These are phyloP conservation scores for Microsporum audouinii DNA, from an alignment of 2,329 filamentous ascomycete species.

Conservation along the genomic window DNA sequence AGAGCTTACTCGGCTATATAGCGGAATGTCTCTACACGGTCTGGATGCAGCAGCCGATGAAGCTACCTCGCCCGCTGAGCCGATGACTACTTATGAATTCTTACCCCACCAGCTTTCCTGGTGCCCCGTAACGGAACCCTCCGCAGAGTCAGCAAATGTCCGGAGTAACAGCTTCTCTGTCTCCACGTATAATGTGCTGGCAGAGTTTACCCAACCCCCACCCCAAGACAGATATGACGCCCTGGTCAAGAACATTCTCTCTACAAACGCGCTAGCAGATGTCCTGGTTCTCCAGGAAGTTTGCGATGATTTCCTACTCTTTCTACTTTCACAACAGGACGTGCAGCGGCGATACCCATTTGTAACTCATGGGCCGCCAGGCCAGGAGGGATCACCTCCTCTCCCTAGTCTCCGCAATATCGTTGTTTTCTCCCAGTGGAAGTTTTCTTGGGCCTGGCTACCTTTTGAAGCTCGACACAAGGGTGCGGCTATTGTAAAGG, in stretches of 20 bases:
- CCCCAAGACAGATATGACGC: slow-evolving; percentile 28
- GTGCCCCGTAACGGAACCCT: slow-evolving; percentile 12
- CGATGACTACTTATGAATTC: slow-evolving; percentile 22
- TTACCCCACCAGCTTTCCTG: slow-evolving; percentile 19
- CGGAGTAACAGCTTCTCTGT: slow-evolving; percentile 19
- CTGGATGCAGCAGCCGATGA: neutral
- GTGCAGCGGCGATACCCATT: slow-evolving; percentile 45
- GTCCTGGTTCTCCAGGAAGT: slow-evolving; percentile 49
- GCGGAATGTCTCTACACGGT: neutral
- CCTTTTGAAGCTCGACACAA: slow-evolving; percentile 48
- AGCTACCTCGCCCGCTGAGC: neutral
- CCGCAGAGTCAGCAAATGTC: slow-evolving; percentile 7
- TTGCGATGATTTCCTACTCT: slow-evolving; percentile 51
- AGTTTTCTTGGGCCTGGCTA: slow-evolving; percentile 47
- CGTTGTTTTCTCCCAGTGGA: slow-evolving; percentile 46
- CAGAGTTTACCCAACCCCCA: slow-evolving; percentile 29
- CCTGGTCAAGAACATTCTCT: slow-evolving; percentile 26
- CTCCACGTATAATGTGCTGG: slow-evolving; percentile 36
- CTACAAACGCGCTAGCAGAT: slow-evolving; percentile 25
- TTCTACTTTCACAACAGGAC: slow-evolving; percentile 39
- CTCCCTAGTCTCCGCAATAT: slow-evolving; percentile 51
- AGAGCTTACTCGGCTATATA: neutral
- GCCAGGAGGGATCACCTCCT: slow-evolving; percentile 42
- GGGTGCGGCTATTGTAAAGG: slow-evolving; percentile 41
- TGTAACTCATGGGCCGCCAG: slow-evolving; percentile 46